Percentiles rank a stretch among this genome's conserved stretches.
Evolutionary conservation across 208 protist species (phyloP).

Genomic region (Leishmania aethiopica): DNA sequence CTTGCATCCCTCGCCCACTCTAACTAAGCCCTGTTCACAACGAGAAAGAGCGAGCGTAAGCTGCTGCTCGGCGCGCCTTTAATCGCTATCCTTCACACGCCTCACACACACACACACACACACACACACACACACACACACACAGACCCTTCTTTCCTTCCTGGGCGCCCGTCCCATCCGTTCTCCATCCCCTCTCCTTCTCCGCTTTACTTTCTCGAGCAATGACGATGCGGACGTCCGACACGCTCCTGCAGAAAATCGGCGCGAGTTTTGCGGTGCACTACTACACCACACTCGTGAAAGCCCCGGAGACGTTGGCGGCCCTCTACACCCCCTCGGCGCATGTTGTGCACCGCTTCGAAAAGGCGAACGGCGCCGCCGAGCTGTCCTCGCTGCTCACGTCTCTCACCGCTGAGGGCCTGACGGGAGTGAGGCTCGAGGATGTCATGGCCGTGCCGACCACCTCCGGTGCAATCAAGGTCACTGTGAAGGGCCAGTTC

Average conservation of each 20-base stretch:
- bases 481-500: conserved; percentile 44
- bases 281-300: conserved; percentile 73
- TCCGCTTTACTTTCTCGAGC: background rate
- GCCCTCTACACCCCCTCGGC: conserved; percentile 57
- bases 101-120: background rate
- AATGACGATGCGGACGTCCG: conserved; percentile 16
- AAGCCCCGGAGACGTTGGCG: conserved; percentile 41
- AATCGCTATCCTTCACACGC: background rate
- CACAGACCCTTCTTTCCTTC: background rate
- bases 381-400: conserved; percentile 43
- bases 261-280: conserved; percentile 66
- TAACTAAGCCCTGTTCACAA: background rate
- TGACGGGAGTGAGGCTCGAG: conserved; percentile 41
- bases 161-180: background rate
- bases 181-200: background rate
- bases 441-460: conserved; percentile 32
- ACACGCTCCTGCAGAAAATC: conserved; percentile 37
- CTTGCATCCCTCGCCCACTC: too few relatives aligned
- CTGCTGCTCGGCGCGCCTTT: background rate
- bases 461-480: conserved; percentile 37
- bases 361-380: conserved; percentile 30
- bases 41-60: background rate
- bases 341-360: conserved; percentile 43
- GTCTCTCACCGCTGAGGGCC: conserved; percentile 17
- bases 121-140: background rate